Evolutionary conservation across 345 rosid genomes (phyloP).

Genomic region (Euphorbia pulcherrima): DNA sequence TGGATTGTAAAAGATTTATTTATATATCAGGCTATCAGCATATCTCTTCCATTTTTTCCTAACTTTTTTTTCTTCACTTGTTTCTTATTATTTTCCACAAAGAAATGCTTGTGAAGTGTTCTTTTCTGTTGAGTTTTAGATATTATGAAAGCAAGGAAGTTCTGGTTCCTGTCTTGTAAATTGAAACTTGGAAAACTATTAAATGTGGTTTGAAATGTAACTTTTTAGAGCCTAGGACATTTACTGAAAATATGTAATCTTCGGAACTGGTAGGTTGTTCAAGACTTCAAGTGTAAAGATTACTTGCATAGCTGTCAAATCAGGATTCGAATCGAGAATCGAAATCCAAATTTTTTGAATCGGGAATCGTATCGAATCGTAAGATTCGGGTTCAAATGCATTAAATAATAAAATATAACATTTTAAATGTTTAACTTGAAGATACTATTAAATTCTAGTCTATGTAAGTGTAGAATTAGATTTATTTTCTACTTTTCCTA

Average conservation of each 20-base stretch:
- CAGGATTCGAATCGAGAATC: too few relatives aligned
- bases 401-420: too few relatives aligned
- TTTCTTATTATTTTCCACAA: not conserved
- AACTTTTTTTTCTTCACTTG: not conserved
- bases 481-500: too few relatives aligned
- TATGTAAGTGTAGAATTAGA: too few relatives aligned
- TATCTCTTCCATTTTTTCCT: not conserved
- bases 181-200: not conserved
- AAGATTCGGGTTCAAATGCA: too few relatives aligned
- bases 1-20: not conserved
- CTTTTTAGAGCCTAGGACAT: not conserved
- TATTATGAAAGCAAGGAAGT: not conserved
- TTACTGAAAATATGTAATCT: not conserved
- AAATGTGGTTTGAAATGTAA: too few relatives aligned
- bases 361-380: too few relatives aligned
- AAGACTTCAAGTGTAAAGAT: not conserved
- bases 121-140: too few relatives aligned
- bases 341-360: too few relatives aligned
- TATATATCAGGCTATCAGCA: not conserved
- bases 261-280: not conserved
- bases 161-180: not conserved
- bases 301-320: too few relatives aligned
- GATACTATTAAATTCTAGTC: too few relatives aligned
- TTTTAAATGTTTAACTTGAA: too few relatives aligned
- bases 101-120: not conserved